Base-by-base conservation (phyloP, 164 flowering plant genomes). In the Sextonia rubra region DNA sequence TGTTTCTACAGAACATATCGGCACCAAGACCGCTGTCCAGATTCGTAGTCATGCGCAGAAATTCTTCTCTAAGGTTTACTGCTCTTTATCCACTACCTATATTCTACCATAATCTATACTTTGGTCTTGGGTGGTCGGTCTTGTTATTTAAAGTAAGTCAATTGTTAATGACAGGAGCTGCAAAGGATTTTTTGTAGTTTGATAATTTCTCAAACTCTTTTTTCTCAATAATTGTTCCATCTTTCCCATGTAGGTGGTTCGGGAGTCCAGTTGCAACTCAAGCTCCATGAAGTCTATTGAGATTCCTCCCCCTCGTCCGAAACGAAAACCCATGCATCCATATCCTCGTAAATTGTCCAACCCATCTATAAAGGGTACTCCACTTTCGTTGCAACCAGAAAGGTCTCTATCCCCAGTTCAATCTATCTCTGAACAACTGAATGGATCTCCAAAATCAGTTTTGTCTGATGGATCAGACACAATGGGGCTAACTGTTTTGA, bases 31-130 rank as follows among this genome's bases (percentile, higher is more conserved):
- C 65, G 94, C 97, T 6, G 94, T 92, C 80, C 97, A 92, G 77
- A 92, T 92, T 69, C 88, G 97, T 74, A 92, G 97, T 78, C 97
- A 92, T 85, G 97, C 97, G 64, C 97, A 92, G 76, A 92, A 92
- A 74, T 92, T 92, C 75, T 92, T 92, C 81, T 86, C 96, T 55
- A 90, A 92, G 97, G 97, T 92, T 69, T 67, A 76, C 63, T 65
- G 66, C 68, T 72, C 49, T 77, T 73, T 18, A 15, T 62, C 60
- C 76, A 72, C 63, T 27, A 62, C 60, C 79, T 60, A 64, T 71
- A 73, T 69, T 70, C 73, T 73, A 65, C 70, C 60, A 64, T 70
- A 64, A 24, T 24, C 20, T 63, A 61, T 67, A 52, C 20, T 15
- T 15, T 18, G 61, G 66, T 27, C 75, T 30, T 66, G 71, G 29